phyloP scores from a whole-genome alignment of 768 basidiomycete genomes.

The Dioszegia hungarica region DNA sequence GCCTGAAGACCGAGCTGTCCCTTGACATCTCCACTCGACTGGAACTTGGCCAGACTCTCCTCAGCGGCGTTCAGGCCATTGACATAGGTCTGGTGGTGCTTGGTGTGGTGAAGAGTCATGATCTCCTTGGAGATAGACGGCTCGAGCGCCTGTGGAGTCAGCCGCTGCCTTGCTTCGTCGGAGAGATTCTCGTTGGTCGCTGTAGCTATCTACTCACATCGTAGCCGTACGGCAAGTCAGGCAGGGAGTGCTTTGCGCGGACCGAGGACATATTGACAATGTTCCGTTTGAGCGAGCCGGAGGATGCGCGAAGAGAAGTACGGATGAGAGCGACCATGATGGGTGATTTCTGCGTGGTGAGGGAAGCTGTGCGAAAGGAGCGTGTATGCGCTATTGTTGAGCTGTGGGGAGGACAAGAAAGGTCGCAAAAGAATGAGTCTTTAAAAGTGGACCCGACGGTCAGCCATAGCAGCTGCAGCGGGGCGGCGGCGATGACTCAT shows the following conservation, averaged over 20 bases:
- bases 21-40: constrained; percentile 56
- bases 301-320: constrained; percentile 5
- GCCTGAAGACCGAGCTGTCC: constrained; percentile 81
- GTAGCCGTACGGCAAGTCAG: constrained; percentile 71
- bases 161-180: too few relatives aligned
- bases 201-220: constrained; percentile 56
- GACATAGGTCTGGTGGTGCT: constrained; percentile 94
- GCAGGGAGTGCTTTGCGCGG: constrained; percentile 63
- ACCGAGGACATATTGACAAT: constrained; percentile 9
- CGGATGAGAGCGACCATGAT: constrained; percentile 22
- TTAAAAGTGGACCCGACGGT: too few relatives aligned
- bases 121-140: constrained; percentile 88
- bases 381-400: neutral
- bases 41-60: constrained; percentile 60
- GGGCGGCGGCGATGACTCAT: too few relatives aligned
- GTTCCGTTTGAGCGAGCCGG: neutral
- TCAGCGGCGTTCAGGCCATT: constrained; percentile 88
- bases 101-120: constrained; percentile 90
- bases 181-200: too few relatives aligned
- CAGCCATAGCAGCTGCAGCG: too few relatives aligned
- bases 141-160: constrained; percentile 63
- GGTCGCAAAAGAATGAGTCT: neutral
- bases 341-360: neutral
- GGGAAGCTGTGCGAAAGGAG: neutral
- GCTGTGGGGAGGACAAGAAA: constrained; percentile 2